Conservation (phyloP, 495 filamentous ascomycete genomes). For the Neurospora sp. region DNA sequence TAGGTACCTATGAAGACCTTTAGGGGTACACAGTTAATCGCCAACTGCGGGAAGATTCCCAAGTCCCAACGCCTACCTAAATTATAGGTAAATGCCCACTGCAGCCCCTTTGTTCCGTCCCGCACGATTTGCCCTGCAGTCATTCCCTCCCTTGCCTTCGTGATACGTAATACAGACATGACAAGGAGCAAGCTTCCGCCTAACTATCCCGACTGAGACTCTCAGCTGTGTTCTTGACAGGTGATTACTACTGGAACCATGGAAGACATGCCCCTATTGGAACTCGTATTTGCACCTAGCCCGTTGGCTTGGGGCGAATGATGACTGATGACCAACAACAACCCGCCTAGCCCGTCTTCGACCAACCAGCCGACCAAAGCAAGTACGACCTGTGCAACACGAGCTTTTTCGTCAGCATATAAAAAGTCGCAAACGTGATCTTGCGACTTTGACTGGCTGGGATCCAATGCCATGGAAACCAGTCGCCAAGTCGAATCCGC, state of each 20-base stretch:
- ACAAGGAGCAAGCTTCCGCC: neutral
- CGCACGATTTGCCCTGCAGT: neutral
- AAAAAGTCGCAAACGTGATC: too few species aligned
- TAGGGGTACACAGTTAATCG: too few species aligned
- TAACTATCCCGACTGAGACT: neutral
- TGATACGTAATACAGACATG: neutral
- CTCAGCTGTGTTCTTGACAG: neutral
- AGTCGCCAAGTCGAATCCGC: neutral
- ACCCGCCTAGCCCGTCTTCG: neutral
- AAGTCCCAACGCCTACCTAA: too few species aligned
- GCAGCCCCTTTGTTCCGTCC: neutral
- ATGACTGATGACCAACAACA: neutral
- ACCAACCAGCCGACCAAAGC: neutral
- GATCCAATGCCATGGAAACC: neutral
- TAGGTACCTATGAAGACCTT: too few species aligned
- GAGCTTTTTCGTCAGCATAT: neutral
- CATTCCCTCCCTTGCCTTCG: neutral
- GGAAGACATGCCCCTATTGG: neutral
- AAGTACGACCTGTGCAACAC: neutral
- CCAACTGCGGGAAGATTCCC: too few species aligned
- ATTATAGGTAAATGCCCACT: too few species aligned
- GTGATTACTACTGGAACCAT: neutral
- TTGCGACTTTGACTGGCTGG: neutral
- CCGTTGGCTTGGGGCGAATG: neutral
- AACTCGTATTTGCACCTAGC: neutral